These are phyloP conservation scores for Clitopilus passeckerianus DNA, from an alignment of 768 basidiomycete species.

Conservation along the genomic window DNA sequence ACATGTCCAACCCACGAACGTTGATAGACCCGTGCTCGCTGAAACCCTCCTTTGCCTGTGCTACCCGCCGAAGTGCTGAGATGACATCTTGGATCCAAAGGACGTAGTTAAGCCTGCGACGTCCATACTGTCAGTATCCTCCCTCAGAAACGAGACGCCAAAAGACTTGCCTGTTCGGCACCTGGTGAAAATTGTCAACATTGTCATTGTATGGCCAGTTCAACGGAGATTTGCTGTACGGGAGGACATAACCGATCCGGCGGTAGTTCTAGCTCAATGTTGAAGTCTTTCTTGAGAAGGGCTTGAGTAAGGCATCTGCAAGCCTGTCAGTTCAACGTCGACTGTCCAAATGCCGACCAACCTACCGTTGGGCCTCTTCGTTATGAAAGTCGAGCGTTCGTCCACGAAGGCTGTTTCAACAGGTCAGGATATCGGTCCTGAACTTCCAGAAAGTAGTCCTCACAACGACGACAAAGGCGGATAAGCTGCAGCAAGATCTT, in stretches of 20 bases:
- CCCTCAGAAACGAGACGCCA: background rate
- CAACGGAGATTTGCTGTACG: constrained; percentile 31
- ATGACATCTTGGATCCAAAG: constrained; percentile 80
- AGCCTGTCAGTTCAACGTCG: constrained; percentile 3
- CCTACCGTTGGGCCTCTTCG: constrained; percentile 63
- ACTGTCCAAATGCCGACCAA: background rate
- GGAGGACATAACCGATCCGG: constrained; percentile 82
- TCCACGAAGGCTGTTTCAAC: constrained; percentile 8
- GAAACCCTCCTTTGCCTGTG: background rate
- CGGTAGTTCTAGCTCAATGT: constrained; percentile 55
- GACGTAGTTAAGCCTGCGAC: constrained; percentile 74
- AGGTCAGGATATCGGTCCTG: background rate
- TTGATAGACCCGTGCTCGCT: background rate
- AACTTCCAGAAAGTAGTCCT: background rate
- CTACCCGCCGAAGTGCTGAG: constrained; percentile 17
- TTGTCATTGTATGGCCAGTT: background rate
- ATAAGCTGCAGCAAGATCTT: constrained; percentile 47
- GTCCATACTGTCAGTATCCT: background rate
- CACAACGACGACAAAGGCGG: constrained; percentile 28
- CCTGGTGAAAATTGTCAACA: constrained; percentile 28
- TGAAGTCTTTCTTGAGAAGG: constrained; percentile 72
- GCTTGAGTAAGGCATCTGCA: constrained; percentile 74
- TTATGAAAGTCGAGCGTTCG: constrained; percentile 72
- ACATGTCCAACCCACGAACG: constrained; percentile 72
- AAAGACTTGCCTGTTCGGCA: constrained; percentile 59